Base-by-base conservation (phyloP, 495 filamentous ascomycete species). In the Lasiosphaeria hispida region DNA sequence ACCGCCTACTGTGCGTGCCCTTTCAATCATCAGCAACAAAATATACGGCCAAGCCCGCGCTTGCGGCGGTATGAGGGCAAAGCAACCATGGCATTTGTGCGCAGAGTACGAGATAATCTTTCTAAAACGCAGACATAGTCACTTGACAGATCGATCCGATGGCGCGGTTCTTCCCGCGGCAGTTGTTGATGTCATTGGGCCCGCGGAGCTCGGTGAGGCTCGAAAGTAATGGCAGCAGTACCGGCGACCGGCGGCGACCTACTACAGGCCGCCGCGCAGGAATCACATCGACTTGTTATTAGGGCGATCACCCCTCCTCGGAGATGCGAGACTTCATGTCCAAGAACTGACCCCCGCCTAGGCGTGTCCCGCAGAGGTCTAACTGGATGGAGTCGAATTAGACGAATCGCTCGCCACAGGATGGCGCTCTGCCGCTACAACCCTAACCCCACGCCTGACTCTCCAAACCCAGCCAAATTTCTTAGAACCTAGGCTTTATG, bases 311-410 rank as follows among this genome's bases (percentile, higher is more conserved):
- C 42, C 38, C 14, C 59, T 69, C 71, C 69, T 73, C 65, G 69
- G 69, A 70, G 69, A 73, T 73, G 71, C 60, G 49, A 61, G 55
- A 59, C 42, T 49, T 53, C 39, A 57, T 59, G 58, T 43, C 44
- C 49, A 42, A 56, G 57, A 49, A 41, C 57, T 40, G 48, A 45
- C 48, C 55, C 44, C 55, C 44, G 55, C 55, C 55, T 23, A 42
- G 47, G 23, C 45, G 38, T 30, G 33, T 45, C 42, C 53, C 43
- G 53, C 17, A 30, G 2, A 10, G 1, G 10, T 48, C 42, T 55
- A 50, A 41, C 44, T 34, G 17, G 33, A 37, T 59, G 17, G 11
- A 48, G 55, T 23, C 14, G 50, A 18, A 19, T 45, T 55, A 55
- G 35, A 55, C 53, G 53, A 45, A 45, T 30, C 23, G 5, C 23